phyloP scores from a whole-genome alignment of 2,329 filamentous ascomycete genomes.

The Fusarium tjaetaba region DNA sequence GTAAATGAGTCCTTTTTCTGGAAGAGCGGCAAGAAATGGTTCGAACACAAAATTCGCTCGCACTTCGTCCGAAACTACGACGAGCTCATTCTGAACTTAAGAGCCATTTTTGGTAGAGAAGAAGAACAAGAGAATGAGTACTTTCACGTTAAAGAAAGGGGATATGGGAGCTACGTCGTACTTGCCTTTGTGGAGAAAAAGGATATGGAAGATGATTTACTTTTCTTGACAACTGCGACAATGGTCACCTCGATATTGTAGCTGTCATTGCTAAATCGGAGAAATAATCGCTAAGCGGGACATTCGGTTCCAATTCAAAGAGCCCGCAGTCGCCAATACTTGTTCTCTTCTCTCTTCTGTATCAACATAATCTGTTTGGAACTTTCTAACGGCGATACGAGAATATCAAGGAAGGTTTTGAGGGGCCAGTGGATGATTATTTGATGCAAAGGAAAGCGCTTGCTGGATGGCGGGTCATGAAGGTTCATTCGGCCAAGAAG shows the following conservation, averaged over 20 bases:
- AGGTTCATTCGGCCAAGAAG: rapidly evolving
- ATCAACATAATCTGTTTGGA: too few relatives aligned
- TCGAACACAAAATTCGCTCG: neutral
- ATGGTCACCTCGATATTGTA: neutral
- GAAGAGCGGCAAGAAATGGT: too few relatives aligned
- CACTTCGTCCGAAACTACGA: neutral
- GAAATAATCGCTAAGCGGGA: rapidly evolving
- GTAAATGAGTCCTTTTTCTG: neutral
- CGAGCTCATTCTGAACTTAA: neutral
- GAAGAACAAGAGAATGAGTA: neutral
- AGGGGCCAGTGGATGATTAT: rapidly evolving
- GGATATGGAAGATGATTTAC: neutral
- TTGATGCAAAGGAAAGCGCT: neutral
- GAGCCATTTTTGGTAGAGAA: neutral
- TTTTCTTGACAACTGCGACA: neutral
- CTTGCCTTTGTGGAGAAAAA: neutral
- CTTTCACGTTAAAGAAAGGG: neutral
- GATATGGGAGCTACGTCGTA: rapidly evolving
- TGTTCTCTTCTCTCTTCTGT: neutral
- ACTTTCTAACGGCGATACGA: rapidly evolving
- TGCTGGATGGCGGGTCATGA: rapidly evolving
- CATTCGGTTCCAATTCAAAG: rapidly evolving
- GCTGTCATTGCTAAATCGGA: rapidly evolving
- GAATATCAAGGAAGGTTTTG: rapidly evolving
- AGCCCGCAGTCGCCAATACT: rapidly evolving